A percentile compares a stretch with the other conserved stretches of the same genome.
Evolutionary conservation across 305 asterid species (phyloP).

Genomic region (Fraxinus dipetala): DNA sequence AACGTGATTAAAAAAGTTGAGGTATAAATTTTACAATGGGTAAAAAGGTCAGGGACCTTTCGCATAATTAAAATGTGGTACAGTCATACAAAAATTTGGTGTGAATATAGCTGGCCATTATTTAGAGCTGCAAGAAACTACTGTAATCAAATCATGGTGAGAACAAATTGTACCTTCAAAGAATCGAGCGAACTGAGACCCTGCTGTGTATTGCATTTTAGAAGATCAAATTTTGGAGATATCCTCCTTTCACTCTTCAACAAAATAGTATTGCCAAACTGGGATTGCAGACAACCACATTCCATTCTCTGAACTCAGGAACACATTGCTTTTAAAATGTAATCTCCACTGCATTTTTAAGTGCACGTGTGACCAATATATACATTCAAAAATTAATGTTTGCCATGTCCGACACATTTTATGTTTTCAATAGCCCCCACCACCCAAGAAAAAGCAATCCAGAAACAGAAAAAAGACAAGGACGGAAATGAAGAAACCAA

Average conservation of each 20-base stretch:
- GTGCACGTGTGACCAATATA: not conserved
- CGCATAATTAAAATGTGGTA: not conserved
- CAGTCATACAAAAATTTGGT: not conserved
- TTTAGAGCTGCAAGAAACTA: not conserved
- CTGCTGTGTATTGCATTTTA: slow-evolving; percentile 29
- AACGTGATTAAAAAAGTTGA: not conserved
- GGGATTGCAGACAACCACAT: slow-evolving; percentile 41
- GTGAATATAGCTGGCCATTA: not conserved
- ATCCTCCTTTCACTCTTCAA: slow-evolving; percentile 32
- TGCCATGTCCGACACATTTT: not conserved
- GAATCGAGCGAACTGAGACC: slow-evolving; percentile 55
- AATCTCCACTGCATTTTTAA: not conserved
- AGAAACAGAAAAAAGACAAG: not conserved
- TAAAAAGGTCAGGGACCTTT: not conserved
- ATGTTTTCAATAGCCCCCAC: not conserved
- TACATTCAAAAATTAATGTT: not conserved
- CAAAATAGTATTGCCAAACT: slow-evolving; percentile 29
- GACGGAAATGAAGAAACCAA: not conserved
- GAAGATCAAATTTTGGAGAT: slow-evolving; percentile 33
- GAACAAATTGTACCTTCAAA: slow-evolving; percentile 42
- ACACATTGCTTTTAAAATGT: not conserved
- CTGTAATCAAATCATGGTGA: not conserved
- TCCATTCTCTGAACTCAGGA: slow-evolving; percentile 53
- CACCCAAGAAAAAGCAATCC: not conserved
- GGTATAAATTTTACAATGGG: not conserved